phyloP scores from a whole-genome alignment of 1,139 yeast genomes.

The Blastobotrys apis region DNA sequence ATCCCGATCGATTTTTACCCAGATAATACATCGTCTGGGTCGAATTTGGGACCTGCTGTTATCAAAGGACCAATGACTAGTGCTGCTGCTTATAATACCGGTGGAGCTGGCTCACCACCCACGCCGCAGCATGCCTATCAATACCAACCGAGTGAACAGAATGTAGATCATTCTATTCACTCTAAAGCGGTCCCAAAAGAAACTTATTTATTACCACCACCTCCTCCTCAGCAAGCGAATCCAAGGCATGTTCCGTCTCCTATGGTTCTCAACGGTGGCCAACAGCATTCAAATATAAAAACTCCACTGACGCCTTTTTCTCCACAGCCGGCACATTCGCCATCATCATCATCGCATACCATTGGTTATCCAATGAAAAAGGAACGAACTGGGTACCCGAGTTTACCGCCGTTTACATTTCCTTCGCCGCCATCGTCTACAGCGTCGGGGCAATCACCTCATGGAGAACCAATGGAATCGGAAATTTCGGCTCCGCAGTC shows the following conservation, averaged over 20 bases:
- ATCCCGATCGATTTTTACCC: slow-evolving; percentile 41
- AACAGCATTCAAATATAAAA: not conserved
- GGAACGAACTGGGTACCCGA: no score
- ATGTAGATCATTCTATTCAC: no score
- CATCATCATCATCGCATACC: not conserved
- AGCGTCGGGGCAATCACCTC: not conserved
- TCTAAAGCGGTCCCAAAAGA: no score
- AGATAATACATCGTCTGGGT: slow-evolving; percentile 30
- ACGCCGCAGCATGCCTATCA: slow-evolving; percentile 3
- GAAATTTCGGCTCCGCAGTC: not conserved
- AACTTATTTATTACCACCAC: not conserved
- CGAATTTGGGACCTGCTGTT: slow-evolving; percentile 28
- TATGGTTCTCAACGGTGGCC: no score
- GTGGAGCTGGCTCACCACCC: slow-evolving; percentile 1
- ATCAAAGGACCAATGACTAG: slow-evolving; percentile 18
- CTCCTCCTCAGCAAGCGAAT: slow-evolving; percentile 1
- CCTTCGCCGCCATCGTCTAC: slow-evolving; percentile 9
- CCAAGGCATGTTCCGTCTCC: not conserved
- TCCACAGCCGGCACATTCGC: not conserved
- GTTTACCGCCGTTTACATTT: slow-evolving; percentile 4
- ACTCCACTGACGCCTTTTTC: slow-evolving; percentile 2
- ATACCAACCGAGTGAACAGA: no score
- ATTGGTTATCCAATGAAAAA: no score
- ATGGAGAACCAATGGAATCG: no score
- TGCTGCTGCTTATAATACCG: not conserved